phyloP scores from a whole-genome alignment of 2,329 filamentous ascomycete species.

The Arthroderma uncinatum region DNA sequence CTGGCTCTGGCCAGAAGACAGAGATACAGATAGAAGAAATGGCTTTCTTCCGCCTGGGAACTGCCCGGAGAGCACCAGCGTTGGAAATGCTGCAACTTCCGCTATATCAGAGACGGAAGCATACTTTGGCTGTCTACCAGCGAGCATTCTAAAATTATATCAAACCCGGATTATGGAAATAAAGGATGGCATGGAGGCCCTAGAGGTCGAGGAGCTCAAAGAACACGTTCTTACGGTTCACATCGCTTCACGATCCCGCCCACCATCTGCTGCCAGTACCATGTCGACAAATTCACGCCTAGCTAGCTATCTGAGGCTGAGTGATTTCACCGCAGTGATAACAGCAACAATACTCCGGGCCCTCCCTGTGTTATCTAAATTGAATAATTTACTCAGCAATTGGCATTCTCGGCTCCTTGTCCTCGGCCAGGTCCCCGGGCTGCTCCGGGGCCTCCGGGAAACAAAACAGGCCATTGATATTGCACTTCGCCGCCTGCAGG shows the following conservation, averaged over 20 bases:
- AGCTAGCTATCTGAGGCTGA: conserved; percentile 56
- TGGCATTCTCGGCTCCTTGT: conserved; percentile 72
- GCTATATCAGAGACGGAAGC: conserved; percentile 19
- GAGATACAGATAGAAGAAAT: conserved; percentile 25
- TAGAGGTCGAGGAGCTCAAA: conserved; percentile 65
- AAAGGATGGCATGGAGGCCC: conserved; percentile 35
- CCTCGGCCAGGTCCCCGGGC: conserved; percentile 58
- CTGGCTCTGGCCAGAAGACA: conserved; percentile 46
- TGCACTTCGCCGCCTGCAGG: conserved; percentile 24
- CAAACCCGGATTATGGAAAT: conserved; percentile 67
- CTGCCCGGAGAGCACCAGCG: background rate
- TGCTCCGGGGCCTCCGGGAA: conserved; percentile 52
- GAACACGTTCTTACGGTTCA: conserved; percentile 73
- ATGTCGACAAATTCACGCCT: conserved; percentile 28
- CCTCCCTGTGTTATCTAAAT: conserved; percentile 64
- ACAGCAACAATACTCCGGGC: conserved; percentile 86
- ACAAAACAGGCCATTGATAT: conserved; percentile 26
- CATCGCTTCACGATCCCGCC: conserved; percentile 51
- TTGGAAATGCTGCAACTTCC: background rate
- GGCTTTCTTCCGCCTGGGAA: conserved; percentile 30
- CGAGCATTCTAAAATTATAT: conserved; percentile 53
- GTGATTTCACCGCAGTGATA: conserved; percentile 80
- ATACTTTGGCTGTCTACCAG: conserved; percentile 62
- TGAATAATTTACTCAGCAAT: conserved; percentile 59
- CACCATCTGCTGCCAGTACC: conserved; percentile 36